Evolutionary conservation across 2,329 filamentous ascomycete genomes (phyloP).

Genomic region (Clarireedia sp.): DNA sequence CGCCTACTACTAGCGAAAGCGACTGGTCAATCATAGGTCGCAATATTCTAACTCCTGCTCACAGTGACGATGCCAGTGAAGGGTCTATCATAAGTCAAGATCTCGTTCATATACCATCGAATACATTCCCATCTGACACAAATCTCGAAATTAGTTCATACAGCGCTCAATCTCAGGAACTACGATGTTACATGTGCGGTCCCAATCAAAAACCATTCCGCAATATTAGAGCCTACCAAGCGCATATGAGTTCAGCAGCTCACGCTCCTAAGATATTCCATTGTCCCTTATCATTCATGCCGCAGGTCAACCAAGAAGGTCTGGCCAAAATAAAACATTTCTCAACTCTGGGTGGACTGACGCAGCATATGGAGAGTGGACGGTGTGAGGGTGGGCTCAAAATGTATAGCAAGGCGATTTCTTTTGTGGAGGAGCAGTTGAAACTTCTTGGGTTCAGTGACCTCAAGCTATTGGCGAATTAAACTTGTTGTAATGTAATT

Average conservation of each 20-base stretch:
- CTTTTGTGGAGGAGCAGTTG: conserved; percentile 12
- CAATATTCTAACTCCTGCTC: conserved; percentile 2
- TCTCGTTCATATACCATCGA: conserved; percentile 3
- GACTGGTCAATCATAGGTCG: conserved; percentile 10
- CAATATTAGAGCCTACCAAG: conserved; percentile 5
- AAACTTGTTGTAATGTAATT: neutral
- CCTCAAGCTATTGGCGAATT: neutral
- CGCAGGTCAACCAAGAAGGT: conserved; percentile 1
- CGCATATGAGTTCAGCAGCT: conserved; percentile 8
- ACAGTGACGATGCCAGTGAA: conserved; percentile 9
- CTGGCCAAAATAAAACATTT: conserved; percentile 3
- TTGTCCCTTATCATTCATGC: conserved; percentile 10
- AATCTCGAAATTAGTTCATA: conserved; percentile 1
- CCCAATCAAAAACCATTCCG: conserved; percentile 7
- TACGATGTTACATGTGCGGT: conserved; percentile 4
- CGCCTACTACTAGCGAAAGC: conserved; percentile 8
- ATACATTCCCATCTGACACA: neutral
- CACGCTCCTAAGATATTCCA: conserved; percentile 11
- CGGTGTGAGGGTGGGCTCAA: conserved; percentile 9
- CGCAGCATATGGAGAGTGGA: conserved; percentile 14
- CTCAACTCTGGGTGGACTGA: conserved; percentile 11
- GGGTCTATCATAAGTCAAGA: conserved; percentile 9
- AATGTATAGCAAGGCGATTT: conserved; percentile 7
- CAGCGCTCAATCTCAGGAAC: conserved; percentile 1
- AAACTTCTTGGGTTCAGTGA: conserved; percentile 8